A percentile compares a stretch with the other conserved stretches of the same genome.
These are phyloP conservation scores for Sclerotiophoma versabilis DNA, from an alignment of 2,329 filamentous ascomycete genomes.

Conservation along the genomic window DNA sequence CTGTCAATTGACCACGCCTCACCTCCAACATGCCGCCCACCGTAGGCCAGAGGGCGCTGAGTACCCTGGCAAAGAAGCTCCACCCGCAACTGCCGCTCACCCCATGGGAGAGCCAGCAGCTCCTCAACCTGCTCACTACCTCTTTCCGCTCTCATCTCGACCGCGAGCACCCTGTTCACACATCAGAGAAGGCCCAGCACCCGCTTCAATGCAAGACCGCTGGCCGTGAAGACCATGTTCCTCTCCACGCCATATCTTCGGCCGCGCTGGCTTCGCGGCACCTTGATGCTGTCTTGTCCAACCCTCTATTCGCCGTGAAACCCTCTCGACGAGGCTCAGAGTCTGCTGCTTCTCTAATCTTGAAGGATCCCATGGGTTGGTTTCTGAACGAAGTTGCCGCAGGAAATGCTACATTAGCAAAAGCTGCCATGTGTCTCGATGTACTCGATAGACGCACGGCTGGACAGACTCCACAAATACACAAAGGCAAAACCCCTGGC, in stretches of 20 bases:
- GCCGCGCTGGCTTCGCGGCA: slow-evolving; percentile 54
- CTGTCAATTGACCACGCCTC: slow-evolving; percentile 1
- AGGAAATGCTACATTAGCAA: slow-evolving; percentile 48
- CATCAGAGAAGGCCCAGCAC: slow-evolving; percentile 16
- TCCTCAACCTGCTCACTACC: slow-evolving; percentile 66
- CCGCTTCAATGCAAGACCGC: background rate
- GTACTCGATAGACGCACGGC: slow-evolving; percentile 33
- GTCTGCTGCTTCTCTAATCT: slow-evolving; percentile 30
- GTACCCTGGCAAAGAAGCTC: slow-evolving; percentile 60
- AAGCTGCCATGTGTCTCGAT: slow-evolving; percentile 50
- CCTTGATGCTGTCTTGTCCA: slow-evolving; percentile 59
- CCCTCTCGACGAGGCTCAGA: slow-evolving; percentile 38
- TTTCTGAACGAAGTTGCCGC: slow-evolving; percentile 51
- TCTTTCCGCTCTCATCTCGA: slow-evolving; percentile 71
- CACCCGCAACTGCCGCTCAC: slow-evolving; percentile 61
- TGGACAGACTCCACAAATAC: slow-evolving; percentile 2
- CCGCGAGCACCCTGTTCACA: slow-evolving; percentile 57
- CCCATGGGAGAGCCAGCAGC: slow-evolving; percentile 64
- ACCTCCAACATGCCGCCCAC: slow-evolving; percentile 59
- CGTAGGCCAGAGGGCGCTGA: slow-evolving; percentile 46
- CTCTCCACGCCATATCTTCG: slow-evolving; percentile 30
- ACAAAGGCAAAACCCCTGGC: slow-evolving; percentile 23
- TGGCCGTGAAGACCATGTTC: slow-evolving; percentile 13
- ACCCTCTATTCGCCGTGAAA: slow-evolving; percentile 56
- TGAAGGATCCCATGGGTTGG: slow-evolving; percentile 50